Evolutionary conservation across 306 rosid species (phyloP).

Genomic region (Hippophae gyantsensis): DNA sequence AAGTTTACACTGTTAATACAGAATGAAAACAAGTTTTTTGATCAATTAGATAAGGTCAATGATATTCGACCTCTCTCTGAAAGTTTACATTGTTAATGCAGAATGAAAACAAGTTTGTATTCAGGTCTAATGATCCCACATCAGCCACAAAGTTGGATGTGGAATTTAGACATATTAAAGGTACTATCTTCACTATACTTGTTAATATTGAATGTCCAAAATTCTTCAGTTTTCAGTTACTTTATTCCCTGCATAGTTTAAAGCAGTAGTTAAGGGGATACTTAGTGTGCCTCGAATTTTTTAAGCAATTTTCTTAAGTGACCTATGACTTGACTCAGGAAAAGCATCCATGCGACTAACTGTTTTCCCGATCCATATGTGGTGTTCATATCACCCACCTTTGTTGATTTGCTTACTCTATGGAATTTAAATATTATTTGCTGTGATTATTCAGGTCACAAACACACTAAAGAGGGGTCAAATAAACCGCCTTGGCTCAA

Average conservation of each 20-base stretch:
- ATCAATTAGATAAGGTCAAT: not conserved
- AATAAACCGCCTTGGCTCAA: constrained; percentile 85
- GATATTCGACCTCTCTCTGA: not conserved
- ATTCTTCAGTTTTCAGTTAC: not conserved
- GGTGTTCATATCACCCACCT: constrained; percentile 3
- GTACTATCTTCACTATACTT: constrained; percentile 21
- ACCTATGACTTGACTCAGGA: not conserved
- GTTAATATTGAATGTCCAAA: constrained; percentile 4
- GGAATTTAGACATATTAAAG: constrained; percentile 43
- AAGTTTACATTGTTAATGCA: constrained; percentile 20
- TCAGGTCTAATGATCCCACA: constrained; percentile 65
- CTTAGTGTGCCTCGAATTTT: not conserved
- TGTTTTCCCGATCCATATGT: not conserved
- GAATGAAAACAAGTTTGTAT: constrained; percentile 47
- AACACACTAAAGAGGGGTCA: constrained; percentile 80
- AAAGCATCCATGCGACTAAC: not conserved
- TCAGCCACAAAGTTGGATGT: constrained; percentile 53
- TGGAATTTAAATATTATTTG: no score
- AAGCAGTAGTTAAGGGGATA: no score
- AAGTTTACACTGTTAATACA: constrained; percentile 21
- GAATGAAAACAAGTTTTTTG: constrained; percentile 38
- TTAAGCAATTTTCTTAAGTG: not conserved
- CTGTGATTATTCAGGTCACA: constrained; percentile 50
- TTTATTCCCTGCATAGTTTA: no score
- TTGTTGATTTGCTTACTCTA: not conserved